Conservation (phyloP, 2,329 filamentous ascomycete genomes). For the Colletotrichum sublineola region DNA sequence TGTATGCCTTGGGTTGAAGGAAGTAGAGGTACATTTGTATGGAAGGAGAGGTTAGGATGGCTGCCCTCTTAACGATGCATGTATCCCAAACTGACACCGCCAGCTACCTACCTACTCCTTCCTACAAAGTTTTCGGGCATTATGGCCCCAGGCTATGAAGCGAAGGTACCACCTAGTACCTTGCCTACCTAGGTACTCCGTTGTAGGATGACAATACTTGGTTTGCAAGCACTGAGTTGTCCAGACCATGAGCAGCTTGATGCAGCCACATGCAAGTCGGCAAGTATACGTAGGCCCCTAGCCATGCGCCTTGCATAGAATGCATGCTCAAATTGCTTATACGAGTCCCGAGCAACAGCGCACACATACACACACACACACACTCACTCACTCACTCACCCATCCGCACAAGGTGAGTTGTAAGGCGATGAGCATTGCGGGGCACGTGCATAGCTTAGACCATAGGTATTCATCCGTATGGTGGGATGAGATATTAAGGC, state of each 20-base stretch:
- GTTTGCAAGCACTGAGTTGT: neutral
- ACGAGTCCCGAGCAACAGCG: neutral
- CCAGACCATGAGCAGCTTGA: neutral
- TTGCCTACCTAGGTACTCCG: too few species aligned
- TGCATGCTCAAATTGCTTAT: neutral
- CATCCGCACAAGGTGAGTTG: neutral
- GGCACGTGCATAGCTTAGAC: neutral
- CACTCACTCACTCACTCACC: too few species aligned
- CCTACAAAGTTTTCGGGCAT: neutral
- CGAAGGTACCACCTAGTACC: neutral
- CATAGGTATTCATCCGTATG: neutral
- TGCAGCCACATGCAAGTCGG: conserved; percentile 1
- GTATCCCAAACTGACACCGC: neutral
- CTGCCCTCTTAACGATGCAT: conserved; percentile 1
- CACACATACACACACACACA: neutral
- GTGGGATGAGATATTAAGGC: neutral
- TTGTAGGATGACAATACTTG: neutral
- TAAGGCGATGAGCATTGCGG: neutral
- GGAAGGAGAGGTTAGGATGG: conserved; percentile 3
- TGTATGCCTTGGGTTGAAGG: neutral
- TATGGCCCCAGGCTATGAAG: neutral
- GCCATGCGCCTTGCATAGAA: conserved; percentile 1
- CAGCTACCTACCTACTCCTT: neutral
- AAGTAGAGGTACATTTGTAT: neutral
- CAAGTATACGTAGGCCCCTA: neutral